These are phyloP conservation scores for Yamadazyma insecticola DNA, from an alignment of 805 yeast species.

Conservation along the genomic window DNA sequence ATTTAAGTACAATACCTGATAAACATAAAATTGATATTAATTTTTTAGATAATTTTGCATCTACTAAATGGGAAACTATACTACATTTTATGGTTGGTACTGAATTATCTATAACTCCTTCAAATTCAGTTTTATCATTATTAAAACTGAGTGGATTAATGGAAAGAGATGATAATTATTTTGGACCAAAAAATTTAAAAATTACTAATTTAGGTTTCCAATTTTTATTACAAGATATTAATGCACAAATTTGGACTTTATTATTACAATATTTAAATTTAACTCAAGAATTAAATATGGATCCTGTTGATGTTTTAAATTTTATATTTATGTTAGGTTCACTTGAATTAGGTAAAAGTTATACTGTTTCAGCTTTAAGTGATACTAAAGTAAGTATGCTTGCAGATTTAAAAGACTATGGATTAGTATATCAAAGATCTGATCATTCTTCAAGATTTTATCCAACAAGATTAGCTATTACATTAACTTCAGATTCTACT, in stretches of 20 bases:
- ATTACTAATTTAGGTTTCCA: slow-evolving; percentile 94
- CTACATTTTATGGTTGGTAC: slow-evolving; percentile 98
- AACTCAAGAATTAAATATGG: slow-evolving; percentile 83
- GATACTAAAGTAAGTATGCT: slow-evolving; percentile 83
- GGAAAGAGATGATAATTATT: slow-evolving; percentile 52
- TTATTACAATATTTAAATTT: slow-evolving; percentile 80
- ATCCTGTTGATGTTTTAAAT: slow-evolving; percentile 91
- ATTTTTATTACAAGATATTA: slow-evolving; percentile 85
- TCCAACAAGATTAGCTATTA: slow-evolving; percentile 88
- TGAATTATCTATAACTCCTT: slow-evolving; percentile 62
- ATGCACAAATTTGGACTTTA: slow-evolving; percentile 92
- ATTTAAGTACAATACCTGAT: slow-evolving; percentile 52
- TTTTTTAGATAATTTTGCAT: slow-evolving; percentile 74
- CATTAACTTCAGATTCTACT: slow-evolving; percentile 79
- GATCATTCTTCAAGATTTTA: slow-evolving; percentile 63
- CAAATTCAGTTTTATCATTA: slow-evolving; percentile 74
- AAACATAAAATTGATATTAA: slow-evolving; percentile 55
- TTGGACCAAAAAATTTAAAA: slow-evolving; percentile 41
- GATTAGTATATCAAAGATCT: slow-evolving; percentile 66
- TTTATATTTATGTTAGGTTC: slow-evolving; percentile 93
- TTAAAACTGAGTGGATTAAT: slow-evolving; percentile 79
- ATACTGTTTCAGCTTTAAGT: slow-evolving; percentile 63
- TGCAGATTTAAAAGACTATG: slow-evolving; percentile 87
- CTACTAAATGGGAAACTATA: slow-evolving; percentile 90
- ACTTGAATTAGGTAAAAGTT: slow-evolving; percentile 83